Evolutionary conservation across 2,329 filamentous ascomycete genomes (phyloP).

Genomic region (Fusarium armeniacum): DNA sequence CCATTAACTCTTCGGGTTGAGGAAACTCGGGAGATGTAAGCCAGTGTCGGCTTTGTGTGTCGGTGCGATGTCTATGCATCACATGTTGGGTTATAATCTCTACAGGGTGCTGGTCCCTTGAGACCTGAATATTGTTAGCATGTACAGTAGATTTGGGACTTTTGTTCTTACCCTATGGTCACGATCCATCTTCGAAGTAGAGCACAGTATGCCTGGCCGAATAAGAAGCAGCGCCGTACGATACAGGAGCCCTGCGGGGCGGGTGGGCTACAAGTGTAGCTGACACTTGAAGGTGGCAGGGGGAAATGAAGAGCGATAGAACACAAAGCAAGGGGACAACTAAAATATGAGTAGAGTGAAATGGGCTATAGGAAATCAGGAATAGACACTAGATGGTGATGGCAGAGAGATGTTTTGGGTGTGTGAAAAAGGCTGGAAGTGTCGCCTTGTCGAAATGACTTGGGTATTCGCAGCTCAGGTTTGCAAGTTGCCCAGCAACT

Average conservation of each 20-base stretch:
- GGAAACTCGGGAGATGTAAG: conserved; percentile 45
- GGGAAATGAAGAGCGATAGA: not conserved
- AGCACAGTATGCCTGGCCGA: not conserved
- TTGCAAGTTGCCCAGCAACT: conserved; percentile 1
- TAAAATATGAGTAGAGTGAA: not conserved
- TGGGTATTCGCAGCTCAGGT: not conserved
- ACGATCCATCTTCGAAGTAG: conserved; percentile 5
- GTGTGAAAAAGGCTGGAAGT: not conserved
- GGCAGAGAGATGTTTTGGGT: not conserved
- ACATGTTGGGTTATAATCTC: conserved; percentile 36
- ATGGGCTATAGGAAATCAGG: not conserved
- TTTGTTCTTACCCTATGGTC: conserved; percentile 7
- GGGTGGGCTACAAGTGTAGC: not conserved
- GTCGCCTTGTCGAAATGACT: not conserved
- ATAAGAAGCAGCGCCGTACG: not conserved
- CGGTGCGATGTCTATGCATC: not conserved
- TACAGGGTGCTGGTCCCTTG: not conserved
- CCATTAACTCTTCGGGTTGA: conserved; percentile 45
- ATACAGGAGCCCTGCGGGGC: not conserved
- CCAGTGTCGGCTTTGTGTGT: conserved; percentile 24
- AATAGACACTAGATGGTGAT: not conserved
- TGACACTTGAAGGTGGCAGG: not conserved
- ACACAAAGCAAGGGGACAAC: not conserved
- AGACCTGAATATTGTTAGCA: conserved; percentile 18
- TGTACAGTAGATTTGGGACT: not conserved